Base-by-base conservation (phyloP, 2,329 filamentous ascomycete genomes). In the Shiraia bambusicola region DNA sequence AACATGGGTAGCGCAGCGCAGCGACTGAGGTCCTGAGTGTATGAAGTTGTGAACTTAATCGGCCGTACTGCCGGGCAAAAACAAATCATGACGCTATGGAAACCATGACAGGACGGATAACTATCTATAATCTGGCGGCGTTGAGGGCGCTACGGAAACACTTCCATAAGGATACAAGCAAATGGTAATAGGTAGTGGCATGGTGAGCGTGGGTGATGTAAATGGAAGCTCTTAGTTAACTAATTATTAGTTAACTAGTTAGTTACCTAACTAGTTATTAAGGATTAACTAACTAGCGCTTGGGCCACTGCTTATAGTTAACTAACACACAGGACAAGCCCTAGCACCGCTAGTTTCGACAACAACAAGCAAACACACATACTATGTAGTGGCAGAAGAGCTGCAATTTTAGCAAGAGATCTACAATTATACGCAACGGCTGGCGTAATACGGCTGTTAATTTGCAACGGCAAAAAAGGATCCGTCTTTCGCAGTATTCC, bases 171-270 rank as follows among this genome's bases (percentile, higher is more conserved):
- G 7, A 15, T 15, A 41, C 22, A 28, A 24, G 40, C n/a, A 24
- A 19, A 32, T 30, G 37, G 36, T 34, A 24, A 39, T 35, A 29
- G 29, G 35, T 37, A 45, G 22, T 13, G 22, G 17, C 24, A 29
- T 28, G 27, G 42, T 22, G 32, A 43, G 28, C 26, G 34, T 43
- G 31, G 38, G 36, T 25, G 40, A 37, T 40, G 19, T 42, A 45
- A 38, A 36, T 42, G 40, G 37, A 36, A 42, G 39, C 19, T n/a
- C n/a, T n/a, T n/a, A n/a, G n/a, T n/a, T n/a, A n/a, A n/a, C n/a
- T n/a, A n/a, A n/a, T n/a, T n/a, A n/a, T n/a, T n/a, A n/a, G n/a
- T n/a, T n/a, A n/a, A n/a, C n/a, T n/a, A n/a, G n/a, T n/a, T n/a
- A n/a, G n/a, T n/a, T n/a, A n/a, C n/a, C n/a, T n/a, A n/a, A n/a